Conservation (phyloP, 176 grass and related monocot genomes). For the Aegilops tauschii region DNA sequence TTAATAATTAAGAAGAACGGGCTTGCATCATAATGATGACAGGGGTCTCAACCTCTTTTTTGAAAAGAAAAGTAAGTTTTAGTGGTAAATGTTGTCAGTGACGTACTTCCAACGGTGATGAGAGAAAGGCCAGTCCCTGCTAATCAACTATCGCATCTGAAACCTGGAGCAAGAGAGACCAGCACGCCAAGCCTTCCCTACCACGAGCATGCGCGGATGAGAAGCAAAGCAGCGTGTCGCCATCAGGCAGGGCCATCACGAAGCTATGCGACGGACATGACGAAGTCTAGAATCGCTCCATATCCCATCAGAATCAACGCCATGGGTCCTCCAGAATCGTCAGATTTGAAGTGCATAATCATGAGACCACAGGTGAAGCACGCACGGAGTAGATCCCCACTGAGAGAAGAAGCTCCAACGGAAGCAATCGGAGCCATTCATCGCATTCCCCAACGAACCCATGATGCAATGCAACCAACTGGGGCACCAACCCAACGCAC, state of each 20-base stretch:
- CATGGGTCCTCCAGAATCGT: neutral
- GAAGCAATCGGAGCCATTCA: neutral
- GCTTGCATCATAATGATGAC: too few species aligned
- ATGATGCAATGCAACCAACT: neutral
- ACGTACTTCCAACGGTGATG: too few species aligned
- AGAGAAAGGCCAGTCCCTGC: neutral
- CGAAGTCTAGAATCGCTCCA: neutral
- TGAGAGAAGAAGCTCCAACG: too few species aligned
- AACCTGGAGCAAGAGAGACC: neutral
- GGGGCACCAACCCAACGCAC: too few species aligned
- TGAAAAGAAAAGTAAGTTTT: too few species aligned
- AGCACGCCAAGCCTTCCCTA: neutral
- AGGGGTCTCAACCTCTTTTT: too few species aligned
- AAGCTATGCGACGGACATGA: neutral
- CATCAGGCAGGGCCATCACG: neutral
- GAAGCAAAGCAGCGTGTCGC: slow-evolving; percentile 36
- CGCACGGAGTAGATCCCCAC: too few species aligned
- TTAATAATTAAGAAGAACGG: too few species aligned
- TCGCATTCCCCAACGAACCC: slow-evolving; percentile 7
- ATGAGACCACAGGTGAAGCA: neutral
- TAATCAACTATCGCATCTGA: neutral
- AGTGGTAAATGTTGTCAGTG: too few species aligned
- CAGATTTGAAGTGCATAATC: neutral
- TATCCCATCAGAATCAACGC: neutral
- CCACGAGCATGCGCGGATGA: neutral